Conservation (phyloP, 805 yeast genomes). For the Kregervanrija delftensis region DNA sequence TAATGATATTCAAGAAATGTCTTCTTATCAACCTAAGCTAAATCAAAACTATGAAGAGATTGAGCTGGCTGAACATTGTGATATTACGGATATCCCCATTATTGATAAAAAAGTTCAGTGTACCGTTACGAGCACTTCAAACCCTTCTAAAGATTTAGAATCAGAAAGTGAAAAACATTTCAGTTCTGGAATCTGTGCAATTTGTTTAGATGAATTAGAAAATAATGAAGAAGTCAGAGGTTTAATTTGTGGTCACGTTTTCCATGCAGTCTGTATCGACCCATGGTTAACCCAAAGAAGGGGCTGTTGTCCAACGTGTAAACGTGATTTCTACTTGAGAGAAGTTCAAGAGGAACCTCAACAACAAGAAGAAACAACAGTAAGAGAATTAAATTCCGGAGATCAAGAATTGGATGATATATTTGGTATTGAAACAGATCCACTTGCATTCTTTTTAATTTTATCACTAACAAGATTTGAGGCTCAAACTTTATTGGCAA, state of each 20-base stretch:
- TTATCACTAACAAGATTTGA: slow-evolving; percentile 8
- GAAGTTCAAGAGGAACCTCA: slow-evolving; percentile 12
- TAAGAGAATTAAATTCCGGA: slow-evolving; percentile 6
- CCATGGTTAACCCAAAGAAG: slow-evolving; percentile 74
- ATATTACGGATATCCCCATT: slow-evolving; percentile 7
- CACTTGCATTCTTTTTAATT: slow-evolving; percentile 8
- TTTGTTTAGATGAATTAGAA: slow-evolving; percentile 63
- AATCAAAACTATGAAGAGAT: not conserved
- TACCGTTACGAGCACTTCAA: slow-evolving; percentile 2
- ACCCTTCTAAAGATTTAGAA: slow-evolving; percentile 4
- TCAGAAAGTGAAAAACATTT: slow-evolving; percentile 31
- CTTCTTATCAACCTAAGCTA: no score
- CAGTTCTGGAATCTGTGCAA: slow-evolving; percentile 69
- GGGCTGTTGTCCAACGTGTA: slow-evolving; percentile 82
- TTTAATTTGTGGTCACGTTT: slow-evolving; percentile 75
- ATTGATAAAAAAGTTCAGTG: not conserved
- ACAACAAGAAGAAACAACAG: slow-evolving; percentile 1
- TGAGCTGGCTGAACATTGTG: slow-evolving; percentile 2
- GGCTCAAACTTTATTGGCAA: slow-evolving; percentile 14
- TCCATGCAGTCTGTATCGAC: slow-evolving; percentile 71
- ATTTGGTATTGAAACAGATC: slow-evolving; percentile 5
- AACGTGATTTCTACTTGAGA: slow-evolving; percentile 39
- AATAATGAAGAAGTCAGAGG: slow-evolving; percentile 63
- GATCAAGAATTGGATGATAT: slow-evolving; percentile 20
- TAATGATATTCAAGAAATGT: not conserved